Base-by-base conservation (phyloP, 2,329 filamentous ascomycete genomes). In the Talaromyces albobiverticillius region DNA sequence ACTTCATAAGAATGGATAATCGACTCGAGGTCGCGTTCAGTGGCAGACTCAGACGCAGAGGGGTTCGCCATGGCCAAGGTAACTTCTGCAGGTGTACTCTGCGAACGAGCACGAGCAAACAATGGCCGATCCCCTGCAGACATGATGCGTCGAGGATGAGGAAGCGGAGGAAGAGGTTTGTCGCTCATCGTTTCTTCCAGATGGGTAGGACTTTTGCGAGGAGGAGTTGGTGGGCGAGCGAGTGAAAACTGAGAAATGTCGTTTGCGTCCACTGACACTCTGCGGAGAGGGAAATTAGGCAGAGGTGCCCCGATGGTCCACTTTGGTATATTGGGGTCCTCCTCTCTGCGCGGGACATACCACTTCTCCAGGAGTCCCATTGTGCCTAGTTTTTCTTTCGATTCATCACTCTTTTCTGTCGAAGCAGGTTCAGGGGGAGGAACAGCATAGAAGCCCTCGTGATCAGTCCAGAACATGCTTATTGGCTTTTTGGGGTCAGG, bases 391-490 rank as follows among this genome's bases (percentile, higher is more conserved):
- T 46, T 14, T 36, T n/a, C 32, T 29, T 52, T 23, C 10, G 10
- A 8, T n/a, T 29, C 11, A 13, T 23, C 31, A 14, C 34, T 23
- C 20, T 7, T 29, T 20, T 40, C 42, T 31, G 29, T 34, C 34
- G 23, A 29, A 5, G 7, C 9, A 10, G 36, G 18, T 16, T 20
- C 16, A 29, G 42, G 14, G 10, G 20, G 14, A 22, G 50, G 40
- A 26, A 42, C n/a, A 36, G 40, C 50, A n/a, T 52, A 52, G 42
- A 46, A 52, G 8, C 42, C 32, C 18, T 14, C 32, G 26, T 31
- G 50, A 25, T 52, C 40, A 45, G 40, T 46, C 49, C 49, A 52
- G 31, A 52, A 52, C 49, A 52, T 52, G 31, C 41, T 52, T 4
- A 52, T 34, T 26, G 40, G 41, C 18, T 46, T 52, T 11, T 38